Evolutionary conservation across 768 basidiomycete genomes (phyloP).

Genomic region (Kwoniella botswanensis): DNA sequence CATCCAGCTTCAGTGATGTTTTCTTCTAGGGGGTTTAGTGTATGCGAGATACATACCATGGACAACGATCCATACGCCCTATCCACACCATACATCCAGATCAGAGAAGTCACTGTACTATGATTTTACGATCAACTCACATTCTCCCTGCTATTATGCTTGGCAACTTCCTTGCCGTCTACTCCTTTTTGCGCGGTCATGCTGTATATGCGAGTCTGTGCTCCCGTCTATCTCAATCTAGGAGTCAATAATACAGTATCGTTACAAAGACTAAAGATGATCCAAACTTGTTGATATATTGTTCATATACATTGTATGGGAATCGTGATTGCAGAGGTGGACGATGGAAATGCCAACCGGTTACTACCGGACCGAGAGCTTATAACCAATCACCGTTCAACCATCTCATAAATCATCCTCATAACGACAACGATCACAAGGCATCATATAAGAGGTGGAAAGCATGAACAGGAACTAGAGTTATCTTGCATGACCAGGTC

Average conservation of each 20-base stretch:
- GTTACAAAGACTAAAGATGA: not conserved
- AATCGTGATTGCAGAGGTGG: not conserved
- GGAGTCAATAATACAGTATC: no score
- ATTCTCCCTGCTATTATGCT: conserved; percentile 62
- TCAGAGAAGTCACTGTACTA: not conserved
- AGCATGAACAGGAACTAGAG: no score
- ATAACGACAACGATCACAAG: no score
- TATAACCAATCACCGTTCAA: not conserved
- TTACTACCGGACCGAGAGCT: not conserved
- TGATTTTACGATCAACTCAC: conserved; percentile 17
- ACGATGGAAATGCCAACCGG: not conserved
- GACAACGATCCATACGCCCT: conserved; percentile 57
- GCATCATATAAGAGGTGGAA: no score
- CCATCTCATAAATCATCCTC: not conserved
- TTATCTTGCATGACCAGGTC: no score
- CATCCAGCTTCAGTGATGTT: not conserved
- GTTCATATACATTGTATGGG: not conserved
- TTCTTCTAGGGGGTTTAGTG: no score
- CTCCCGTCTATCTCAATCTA: not conserved
- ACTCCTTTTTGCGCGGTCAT: conserved; percentile 44
- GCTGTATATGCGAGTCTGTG: not conserved
- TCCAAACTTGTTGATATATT: not conserved
- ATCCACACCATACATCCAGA: conserved; percentile 1
- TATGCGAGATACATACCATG: conserved; percentile 38
- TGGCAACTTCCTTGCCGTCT: conserved; percentile 57